Evolutionary conservation across 179 eudicot genomes (phyloP), one percentile per base, ranked within the genome.

Genomic region (Kewa caespitosa): DNA sequence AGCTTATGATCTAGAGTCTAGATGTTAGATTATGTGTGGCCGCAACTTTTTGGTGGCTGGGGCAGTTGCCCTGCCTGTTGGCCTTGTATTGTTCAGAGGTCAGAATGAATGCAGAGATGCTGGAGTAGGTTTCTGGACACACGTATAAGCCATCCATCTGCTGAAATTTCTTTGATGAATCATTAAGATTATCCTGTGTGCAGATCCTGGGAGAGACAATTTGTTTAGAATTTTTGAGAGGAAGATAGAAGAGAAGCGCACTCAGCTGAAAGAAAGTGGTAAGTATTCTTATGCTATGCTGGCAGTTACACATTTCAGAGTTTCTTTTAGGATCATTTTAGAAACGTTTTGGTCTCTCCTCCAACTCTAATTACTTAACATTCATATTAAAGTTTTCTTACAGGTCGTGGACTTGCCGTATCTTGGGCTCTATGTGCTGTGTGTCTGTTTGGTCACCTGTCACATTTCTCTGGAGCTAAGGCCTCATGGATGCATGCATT

Each of bases 391-490:
- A 30, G 23, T 37, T 52, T 72, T 78, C 81, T 66, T 67, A 67
- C 85, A 96, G 99, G 99, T 60, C 97, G 92, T 70, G 97, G 85
- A 69, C 97, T 96, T 86, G 96, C 88, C 38, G 92, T 96, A 65
- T 93, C 99, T 48, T 96, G 99, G 99, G 94, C 98, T 69, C 80
- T 96, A 75, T 96, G 98, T 80, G 93, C 96, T 69, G 97, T 94
- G 72, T 96, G 99, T 80, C 86, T 93, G 64, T 27, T 94, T 81
- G 96, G 99, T 33, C 99, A 96, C 77, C 83, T 87, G 69, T 90
- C 99, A 57, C 99, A 96, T 86, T 81, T 93, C 64, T 68, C 89
- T 80, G 93, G 98, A 72, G 89, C 94, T 14, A 93, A 88, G 69
- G 98, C 94, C 79, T 81, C 92, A 76, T 93, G 97, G 98, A 78